Evolutionary conservation across 2,329 filamentous ascomycete genomes (phyloP).

Genomic region (Calonectria leucothoes): DNA sequence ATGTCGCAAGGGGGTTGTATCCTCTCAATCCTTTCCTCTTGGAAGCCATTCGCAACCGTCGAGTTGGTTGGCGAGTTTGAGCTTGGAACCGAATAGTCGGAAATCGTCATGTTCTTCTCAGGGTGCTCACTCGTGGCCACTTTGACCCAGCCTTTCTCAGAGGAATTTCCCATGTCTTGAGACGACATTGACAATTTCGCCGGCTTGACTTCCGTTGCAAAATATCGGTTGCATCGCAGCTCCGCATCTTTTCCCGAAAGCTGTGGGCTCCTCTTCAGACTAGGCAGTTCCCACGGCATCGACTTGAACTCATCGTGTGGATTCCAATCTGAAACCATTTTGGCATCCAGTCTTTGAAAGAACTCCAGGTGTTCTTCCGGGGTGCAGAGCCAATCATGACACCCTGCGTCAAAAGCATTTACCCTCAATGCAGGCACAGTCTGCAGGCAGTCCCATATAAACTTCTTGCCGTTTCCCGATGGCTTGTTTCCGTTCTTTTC

Average conservation of each 20-base stretch:
- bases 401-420: constrained; percentile 41
- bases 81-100: not conserved
- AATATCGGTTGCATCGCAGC: constrained; percentile 33
- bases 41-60: not conserved
- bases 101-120: not conserved
- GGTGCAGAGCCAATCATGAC: constrained; percentile 49
- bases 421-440: constrained; percentile 41
- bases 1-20: constrained; percentile 15
- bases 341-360: constrained; percentile 47
- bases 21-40: not conserved
- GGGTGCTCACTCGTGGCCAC: not conserved
- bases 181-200: not conserved
- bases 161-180: not conserved
- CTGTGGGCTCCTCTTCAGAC: constrained; percentile 29
- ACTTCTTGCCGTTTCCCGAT: constrained; percentile 42
- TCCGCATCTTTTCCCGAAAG: constrained; percentile 10
- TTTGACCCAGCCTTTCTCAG: not conserved
- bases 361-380: constrained; percentile 45
- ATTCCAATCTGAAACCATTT: constrained; percentile 42
- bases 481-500: constrained; percentile 25
- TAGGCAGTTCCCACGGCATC: constrained; percentile 48
- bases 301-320: constrained; percentile 44
- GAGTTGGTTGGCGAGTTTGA: too few relatives aligned
- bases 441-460: constrained; percentile 48
- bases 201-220: constrained; percentile 14